phyloP scores from a whole-genome alignment of 495 filamentous ascomycete species.

The Friedmanniomyces simplex region DNA sequence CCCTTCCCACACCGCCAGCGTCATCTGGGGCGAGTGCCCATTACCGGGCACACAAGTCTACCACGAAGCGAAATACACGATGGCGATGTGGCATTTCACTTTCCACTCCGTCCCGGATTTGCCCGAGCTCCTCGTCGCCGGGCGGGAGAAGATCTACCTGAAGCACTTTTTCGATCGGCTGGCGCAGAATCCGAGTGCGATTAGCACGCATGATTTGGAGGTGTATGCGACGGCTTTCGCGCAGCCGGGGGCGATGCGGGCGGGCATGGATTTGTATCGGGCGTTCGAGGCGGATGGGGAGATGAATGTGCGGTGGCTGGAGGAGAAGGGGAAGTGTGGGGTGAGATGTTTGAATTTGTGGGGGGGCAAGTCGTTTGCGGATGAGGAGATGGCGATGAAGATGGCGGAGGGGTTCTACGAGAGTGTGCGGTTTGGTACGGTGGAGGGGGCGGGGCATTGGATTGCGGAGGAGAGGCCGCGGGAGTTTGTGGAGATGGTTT shows the following conservation, averaged over 20 bases:
- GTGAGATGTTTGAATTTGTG: constrained; percentile 30
- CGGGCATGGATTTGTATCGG: constrained; percentile 33
- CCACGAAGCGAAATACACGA: constrained; percentile 13
- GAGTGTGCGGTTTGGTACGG: constrained; percentile 12
- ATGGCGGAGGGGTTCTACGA: constrained; percentile 2
- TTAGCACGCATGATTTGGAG: constrained; percentile 32
- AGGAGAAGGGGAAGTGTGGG: constrained; percentile 34
- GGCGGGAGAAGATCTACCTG: constrained; percentile 36
- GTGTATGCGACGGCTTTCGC: constrained; percentile 33
- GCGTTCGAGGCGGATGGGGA: constrained; percentile 35
- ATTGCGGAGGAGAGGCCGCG: constrained; percentile 35
- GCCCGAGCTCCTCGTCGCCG: constrained; percentile 33
- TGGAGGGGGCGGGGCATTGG: constrained; percentile 32
- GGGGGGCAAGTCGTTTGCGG: constrained; percentile 19
- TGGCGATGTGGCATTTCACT: constrained; percentile 36
- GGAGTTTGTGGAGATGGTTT: constrained; percentile 29
- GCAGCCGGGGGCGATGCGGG: constrained; percentile 35
- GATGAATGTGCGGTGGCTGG: constrained; percentile 31
- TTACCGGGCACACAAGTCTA: constrained; percentile 34
- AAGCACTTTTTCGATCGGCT: constrained; percentile 31
- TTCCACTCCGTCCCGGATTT: constrained; percentile 38
- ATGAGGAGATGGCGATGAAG: background rate
- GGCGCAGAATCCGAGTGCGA: constrained; percentile 29
- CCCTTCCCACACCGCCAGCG: constrained; percentile 25
- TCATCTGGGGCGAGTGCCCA: constrained; percentile 31